Evolutionary conservation across 1,284 basidiomycete genomes (phyloP).

Genomic region (Rhodotorula sp.): DNA sequence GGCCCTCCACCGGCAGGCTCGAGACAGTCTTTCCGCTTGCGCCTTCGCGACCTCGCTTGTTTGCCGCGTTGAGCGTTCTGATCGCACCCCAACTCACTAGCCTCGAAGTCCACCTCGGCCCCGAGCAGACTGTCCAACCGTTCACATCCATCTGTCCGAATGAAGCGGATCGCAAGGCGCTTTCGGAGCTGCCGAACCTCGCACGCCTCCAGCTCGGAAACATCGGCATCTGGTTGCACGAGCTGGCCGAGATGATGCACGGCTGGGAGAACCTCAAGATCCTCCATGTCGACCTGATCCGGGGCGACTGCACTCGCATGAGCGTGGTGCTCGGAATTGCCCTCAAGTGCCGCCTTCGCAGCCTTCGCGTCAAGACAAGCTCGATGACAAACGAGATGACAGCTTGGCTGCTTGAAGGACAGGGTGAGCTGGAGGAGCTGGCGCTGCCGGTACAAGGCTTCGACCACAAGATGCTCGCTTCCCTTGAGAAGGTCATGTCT

Average conservation of each 20-base stretch:
- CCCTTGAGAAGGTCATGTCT: constrained; percentile 5
- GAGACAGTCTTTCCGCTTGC: no score
- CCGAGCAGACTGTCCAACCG: neutral
- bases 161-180: neutral
- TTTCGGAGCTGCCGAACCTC: constrained; percentile 1
- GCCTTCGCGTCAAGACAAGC: neutral
- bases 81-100: no score
- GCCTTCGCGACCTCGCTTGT: no score
- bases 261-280: neutral
- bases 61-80: no score
- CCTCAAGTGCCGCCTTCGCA: neutral
- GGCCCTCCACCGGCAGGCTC: no score
- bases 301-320: constrained; percentile 11
- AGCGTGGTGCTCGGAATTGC: no score
- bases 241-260: constrained; percentile 5
- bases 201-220: neutral
- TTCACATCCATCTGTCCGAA: neutral
- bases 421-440: neutral
- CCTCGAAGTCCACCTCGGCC: neutral
- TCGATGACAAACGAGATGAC: constrained; percentile 17
- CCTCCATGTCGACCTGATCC: neutral
- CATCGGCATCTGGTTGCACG: constrained; percentile 21
- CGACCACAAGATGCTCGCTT: neutral
- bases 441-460: constrained; percentile 12
- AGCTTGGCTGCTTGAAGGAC: neutral